These are phyloP conservation scores for Hypericum androsaemum DNA, from an alignment of 345 rosid species.

Conservation along the genomic window DNA sequence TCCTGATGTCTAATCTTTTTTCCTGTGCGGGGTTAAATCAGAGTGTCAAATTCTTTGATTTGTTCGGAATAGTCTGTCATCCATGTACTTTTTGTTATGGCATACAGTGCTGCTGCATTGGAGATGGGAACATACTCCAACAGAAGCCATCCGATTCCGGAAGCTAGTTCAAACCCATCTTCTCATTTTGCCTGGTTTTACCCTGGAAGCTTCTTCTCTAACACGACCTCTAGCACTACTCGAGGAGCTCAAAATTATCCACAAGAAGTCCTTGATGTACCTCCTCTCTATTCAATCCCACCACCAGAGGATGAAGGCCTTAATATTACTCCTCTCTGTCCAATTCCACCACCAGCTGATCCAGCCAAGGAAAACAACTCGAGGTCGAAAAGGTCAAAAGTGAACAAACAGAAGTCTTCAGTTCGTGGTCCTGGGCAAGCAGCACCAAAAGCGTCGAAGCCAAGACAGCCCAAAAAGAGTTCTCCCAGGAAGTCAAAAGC, in stretches of 20 bases:
- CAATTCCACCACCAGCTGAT: conserved; percentile 21
- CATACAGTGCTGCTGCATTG: conserved; percentile 7
- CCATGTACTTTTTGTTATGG: no score
- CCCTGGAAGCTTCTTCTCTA: conserved; percentile 27
- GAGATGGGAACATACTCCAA: conserved; percentile 40
- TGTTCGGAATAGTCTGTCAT: no score
- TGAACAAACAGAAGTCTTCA: conserved; percentile 27
- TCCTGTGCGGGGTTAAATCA: no score
- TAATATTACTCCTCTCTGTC: conserved; percentile 25
- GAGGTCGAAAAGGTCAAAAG: conserved; percentile 14
- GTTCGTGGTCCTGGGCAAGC: conserved; percentile 20
- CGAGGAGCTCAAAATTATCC: conserved; percentile 19
- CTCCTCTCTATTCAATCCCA: no score
- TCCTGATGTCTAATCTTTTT: no score
- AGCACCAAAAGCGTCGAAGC: conserved; percentile 23
- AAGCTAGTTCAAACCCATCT: conserved; percentile 22
- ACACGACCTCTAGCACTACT: conserved; percentile 19
- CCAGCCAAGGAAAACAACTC: conserved; percentile 14
- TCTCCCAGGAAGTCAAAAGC: conserved; percentile 26
- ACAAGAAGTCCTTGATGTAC: no score
- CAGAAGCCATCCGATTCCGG: conserved; percentile 28
- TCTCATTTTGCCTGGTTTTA: conserved; percentile 35
- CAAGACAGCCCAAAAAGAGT: conserved; percentile 34
- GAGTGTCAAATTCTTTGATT: no score
- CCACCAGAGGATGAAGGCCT: conserved; percentile 20